These are phyloP conservation scores for Tephrocybe sp. DNA, from an alignment of 768 basidiomycete genomes.

Conservation along the genomic window DNA sequence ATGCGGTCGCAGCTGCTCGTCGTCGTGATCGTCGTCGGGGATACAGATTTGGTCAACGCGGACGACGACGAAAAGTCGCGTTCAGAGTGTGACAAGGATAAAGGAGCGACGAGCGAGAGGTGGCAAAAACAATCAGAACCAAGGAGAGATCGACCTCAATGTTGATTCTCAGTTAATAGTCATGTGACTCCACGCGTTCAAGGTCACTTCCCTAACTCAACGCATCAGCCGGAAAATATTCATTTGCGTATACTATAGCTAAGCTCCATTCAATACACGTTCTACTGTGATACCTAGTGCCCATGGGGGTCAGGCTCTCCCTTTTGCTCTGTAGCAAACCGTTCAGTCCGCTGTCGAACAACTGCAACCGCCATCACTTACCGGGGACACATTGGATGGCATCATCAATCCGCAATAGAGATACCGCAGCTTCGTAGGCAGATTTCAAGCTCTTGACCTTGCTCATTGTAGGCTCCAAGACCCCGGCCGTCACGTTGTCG, in stretches of 20 bases:
- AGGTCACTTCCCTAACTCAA: neutral
- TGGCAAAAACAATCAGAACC: conserved; percentile 18
- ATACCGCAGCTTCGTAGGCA: conserved; percentile 95
- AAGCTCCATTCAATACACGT: conserved; percentile 6
- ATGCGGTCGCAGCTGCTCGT: conserved; percentile 34
- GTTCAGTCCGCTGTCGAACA: conserved; percentile 7
- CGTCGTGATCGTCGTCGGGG: conserved; percentile 28
- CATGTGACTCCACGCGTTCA: conserved; percentile 26
- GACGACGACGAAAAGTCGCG: conserved; percentile 9
- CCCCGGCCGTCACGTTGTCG: conserved; percentile 91
- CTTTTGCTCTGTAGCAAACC: conserved; percentile 56
- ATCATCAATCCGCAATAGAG: conserved; percentile 92
- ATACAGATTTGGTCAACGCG: conserved; percentile 8
- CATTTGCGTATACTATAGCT: neutral
- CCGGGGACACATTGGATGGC: conserved; percentile 91
- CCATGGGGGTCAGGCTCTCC: conserved; percentile 73
- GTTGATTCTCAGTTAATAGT: conserved; percentile 19
- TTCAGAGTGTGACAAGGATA: conserved; percentile 5
- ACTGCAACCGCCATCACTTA: conserved; percentile 34
- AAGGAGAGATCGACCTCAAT: conserved; percentile 14
- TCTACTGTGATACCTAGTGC: conserved; percentile 44
- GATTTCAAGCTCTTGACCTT: conserved; percentile 98
- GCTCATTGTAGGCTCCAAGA: conserved; percentile 95
- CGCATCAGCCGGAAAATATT: neutral
- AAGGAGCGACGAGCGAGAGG: conserved; percentile 3